A percentile compares a stretch with the other conserved stretches of the same genome.
Evolutionary conservation across 2,329 filamentous ascomycete species (phyloP).

Genomic region (Massarina eburnea): DNA sequence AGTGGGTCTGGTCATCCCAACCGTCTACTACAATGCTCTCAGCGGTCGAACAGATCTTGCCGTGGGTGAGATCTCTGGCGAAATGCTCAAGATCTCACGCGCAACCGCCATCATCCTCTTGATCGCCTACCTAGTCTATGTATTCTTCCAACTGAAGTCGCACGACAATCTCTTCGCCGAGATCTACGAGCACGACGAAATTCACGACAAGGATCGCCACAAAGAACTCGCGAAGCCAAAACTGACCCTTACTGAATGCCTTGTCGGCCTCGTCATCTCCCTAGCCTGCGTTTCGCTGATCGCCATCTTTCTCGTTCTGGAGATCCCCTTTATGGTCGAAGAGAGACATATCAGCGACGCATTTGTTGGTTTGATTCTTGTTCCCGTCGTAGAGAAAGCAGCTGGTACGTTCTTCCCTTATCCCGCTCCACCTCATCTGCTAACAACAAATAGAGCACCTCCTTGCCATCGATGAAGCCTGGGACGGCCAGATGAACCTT

Average conservation of each 20-base stretch:
- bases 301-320: conserved; percentile 70
- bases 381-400: conserved; percentile 82
- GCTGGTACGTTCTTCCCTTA: conserved; percentile 47
- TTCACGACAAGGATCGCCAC: conserved; percentile 64
- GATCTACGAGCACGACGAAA: conserved; percentile 70
- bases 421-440: background rate
- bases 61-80: conserved; percentile 58
- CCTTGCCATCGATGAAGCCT: conserved; percentile 82
- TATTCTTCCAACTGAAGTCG: conserved; percentile 74
- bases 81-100: conserved; percentile 68
- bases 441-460: conserved; percentile 63
- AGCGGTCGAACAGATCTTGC: conserved; percentile 31
- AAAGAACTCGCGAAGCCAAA: conserved; percentile 64
- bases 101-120: conserved; percentile 71
- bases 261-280: conserved; percentile 65
- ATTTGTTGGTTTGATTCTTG: conserved; percentile 72
- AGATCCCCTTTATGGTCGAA: conserved; percentile 66
- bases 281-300: conserved; percentile 72
- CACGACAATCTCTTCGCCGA: conserved; percentile 77
- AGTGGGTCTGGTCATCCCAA: conserved; percentile 53
- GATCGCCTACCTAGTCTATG: conserved; percentile 61
- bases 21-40: conserved; percentile 56
- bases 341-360: conserved; percentile 51
- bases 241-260: conserved; percentile 72
- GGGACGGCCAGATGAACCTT: conserved; percentile 81